These are phyloP conservation scores for Phytophthora sp. DNA, from an alignment of 352 stramenopile species.

Conservation along the genomic window DNA sequence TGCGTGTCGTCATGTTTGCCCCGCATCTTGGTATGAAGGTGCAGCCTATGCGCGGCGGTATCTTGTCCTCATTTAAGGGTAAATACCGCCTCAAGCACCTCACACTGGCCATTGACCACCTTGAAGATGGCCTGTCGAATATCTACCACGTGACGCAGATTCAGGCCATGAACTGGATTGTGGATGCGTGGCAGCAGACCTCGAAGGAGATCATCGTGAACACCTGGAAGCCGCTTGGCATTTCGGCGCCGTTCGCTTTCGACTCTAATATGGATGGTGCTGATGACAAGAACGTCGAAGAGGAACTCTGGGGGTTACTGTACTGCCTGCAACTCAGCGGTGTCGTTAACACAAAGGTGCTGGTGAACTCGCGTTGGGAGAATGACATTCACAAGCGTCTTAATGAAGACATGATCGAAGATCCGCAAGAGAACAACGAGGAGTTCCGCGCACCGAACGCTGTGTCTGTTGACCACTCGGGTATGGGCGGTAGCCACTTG, in stretches of 20 bases:
- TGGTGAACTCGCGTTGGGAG: constrained; percentile 90
- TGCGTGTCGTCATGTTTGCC: constrained; percentile 87
- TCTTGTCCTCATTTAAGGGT: constrained; percentile 84
- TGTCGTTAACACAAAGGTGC: constrained; percentile 86
- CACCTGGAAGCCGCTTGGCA: constrained; percentile 78
- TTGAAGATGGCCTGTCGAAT: constrained; percentile 77
- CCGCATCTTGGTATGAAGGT: constrained; percentile 86
- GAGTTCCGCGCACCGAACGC: constrained; percentile 83
- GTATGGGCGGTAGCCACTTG: constrained; percentile 25
- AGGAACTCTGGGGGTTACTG: constrained; percentile 85
- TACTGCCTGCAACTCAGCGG: constrained; percentile 88
- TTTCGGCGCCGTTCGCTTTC: constrained; percentile 69
- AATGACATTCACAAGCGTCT: constrained; percentile 91
- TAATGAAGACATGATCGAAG: constrained; percentile 89
- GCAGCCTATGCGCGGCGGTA: constrained; percentile 86
- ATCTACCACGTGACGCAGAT: constrained; percentile 87
- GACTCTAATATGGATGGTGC: constrained; percentile 56
- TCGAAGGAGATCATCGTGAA: constrained; percentile 80
- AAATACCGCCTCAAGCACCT: constrained; percentile 89
- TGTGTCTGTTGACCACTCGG: constrained; percentile 39
- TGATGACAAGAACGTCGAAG: constrained; percentile 88
- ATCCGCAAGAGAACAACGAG: constrained; percentile 80
- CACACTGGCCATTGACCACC: constrained; percentile 82
- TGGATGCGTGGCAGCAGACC: constrained; percentile 82
- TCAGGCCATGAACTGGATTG: constrained; percentile 88